A percentile compares a stretch with the other conserved stretches of the same genome.
Conservation (phyloP, 306 rosid species). For the Canavalia ensiformis region DNA sequence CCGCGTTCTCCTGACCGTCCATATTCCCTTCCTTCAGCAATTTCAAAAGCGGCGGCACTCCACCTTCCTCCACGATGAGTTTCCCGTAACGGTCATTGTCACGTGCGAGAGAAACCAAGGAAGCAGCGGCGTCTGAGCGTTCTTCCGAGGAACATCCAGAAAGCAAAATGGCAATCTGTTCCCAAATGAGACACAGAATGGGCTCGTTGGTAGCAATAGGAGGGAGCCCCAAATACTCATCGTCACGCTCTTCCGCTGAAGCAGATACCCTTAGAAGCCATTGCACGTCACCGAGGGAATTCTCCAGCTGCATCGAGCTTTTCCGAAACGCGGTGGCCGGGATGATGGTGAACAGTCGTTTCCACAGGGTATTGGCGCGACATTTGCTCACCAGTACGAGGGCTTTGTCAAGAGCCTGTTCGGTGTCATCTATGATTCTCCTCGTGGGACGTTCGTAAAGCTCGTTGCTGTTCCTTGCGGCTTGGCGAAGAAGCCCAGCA, state of each 20-base stretch:
- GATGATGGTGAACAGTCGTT: constrained; percentile 78
- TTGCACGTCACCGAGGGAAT: constrained; percentile 77
- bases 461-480: constrained; percentile 77
- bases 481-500: constrained; percentile 82
- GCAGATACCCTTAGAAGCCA: constrained; percentile 86
- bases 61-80: constrained; percentile 78
- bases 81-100: constrained; percentile 78
- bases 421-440: constrained; percentile 83
- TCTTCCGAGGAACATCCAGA: constrained; percentile 61
- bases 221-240: constrained; percentile 77
- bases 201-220: constrained; percentile 84
- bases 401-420: constrained; percentile 76
- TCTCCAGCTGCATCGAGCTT: constrained; percentile 67
- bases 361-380: constrained; percentile 64
- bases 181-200: constrained; percentile 78
- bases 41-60: constrained; percentile 65
- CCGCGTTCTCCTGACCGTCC: constrained; percentile 78
- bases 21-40: constrained; percentile 66
- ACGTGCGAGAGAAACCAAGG: constrained; percentile 71
- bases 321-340: constrained; percentile 71
- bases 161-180: constrained; percentile 66
- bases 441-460: constrained; percentile 84
- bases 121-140: constrained; percentile 80
- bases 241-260: constrained; percentile 70
- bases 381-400: constrained; percentile 70